Conservation (phyloP, 352 stramenopile genomes). For the Pythium scleroteichum region DNA sequence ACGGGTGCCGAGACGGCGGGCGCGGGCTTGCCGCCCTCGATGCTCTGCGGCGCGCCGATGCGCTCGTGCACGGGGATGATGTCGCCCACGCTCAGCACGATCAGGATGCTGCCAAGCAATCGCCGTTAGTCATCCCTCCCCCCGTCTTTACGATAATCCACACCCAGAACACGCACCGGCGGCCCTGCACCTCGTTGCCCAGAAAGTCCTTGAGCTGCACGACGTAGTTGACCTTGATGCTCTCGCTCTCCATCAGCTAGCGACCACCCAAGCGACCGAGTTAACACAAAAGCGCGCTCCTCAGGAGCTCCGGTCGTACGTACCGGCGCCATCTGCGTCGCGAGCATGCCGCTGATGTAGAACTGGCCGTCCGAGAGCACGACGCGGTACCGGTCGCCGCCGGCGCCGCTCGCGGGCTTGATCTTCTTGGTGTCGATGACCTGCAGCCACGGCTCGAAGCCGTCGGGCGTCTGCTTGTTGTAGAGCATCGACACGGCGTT, state of each 20-base stretch:
- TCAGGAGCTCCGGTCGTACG: conserved; percentile 1
- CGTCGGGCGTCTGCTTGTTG: conserved; percentile 78
- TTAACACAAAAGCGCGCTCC: no score
- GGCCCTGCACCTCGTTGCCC: conserved; percentile 81
- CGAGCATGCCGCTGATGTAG: conserved; percentile 88
- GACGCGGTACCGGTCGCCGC: conserved; percentile 79
- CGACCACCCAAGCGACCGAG: background rate
- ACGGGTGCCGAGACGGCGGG: conserved; percentile 24
- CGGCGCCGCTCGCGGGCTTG: conserved; percentile 69
- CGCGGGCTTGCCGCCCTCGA: conserved; percentile 66
- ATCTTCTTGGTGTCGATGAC: conserved; percentile 90
- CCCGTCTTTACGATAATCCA: no score
- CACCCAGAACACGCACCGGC: conserved; percentile 51
- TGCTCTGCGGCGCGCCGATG: conserved; percentile 74
- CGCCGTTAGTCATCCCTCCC: no score
- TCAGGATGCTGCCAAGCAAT: conserved; percentile 67
- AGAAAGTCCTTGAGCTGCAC: conserved; percentile 86
- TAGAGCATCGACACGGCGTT: conserved; percentile 88
- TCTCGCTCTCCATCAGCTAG: conserved; percentile 83
- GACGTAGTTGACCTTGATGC: conserved; percentile 82
- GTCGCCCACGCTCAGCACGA: conserved; percentile 80
- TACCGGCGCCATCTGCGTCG: conserved; percentile 78
- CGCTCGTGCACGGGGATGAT: conserved; percentile 74
- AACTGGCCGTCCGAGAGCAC: conserved; percentile 78
- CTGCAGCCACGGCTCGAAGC: conserved; percentile 87